These are phyloP conservation scores for Leucocoprinus leucothites DNA, from an alignment of 768 basidiomycete genomes.

Conservation along the genomic window DNA sequence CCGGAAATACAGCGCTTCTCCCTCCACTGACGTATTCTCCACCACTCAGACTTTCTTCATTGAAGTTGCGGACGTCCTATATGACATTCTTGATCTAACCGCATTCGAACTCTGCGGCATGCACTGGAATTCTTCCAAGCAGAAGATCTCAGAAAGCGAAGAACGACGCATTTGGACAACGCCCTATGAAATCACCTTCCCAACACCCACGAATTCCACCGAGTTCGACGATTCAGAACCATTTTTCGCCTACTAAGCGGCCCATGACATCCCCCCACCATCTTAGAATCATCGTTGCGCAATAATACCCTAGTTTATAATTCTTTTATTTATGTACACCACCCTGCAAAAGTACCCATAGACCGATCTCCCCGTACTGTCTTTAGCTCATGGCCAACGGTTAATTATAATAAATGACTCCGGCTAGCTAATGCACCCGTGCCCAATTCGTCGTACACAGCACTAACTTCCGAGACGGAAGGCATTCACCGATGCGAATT, in stretches of 20 bases:
- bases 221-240: conserved; percentile 10
- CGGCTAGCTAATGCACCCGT: neutral
- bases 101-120: conserved; percentile 75
- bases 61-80: conserved; percentile 43
- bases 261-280: neutral
- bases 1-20: conserved; percentile 8
- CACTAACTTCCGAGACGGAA: conserved; percentile 7
- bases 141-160: conserved; percentile 27
- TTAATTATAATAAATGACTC: conserved; percentile 9
- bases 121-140: conserved; percentile 64
- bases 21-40: conserved; percentile 11
- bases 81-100: conserved; percentile 56
- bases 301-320: conserved; percentile 4
- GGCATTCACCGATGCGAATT: neutral
- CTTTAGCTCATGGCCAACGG: conserved; percentile 1
- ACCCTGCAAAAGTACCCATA: conserved; percentile 8
- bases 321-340: conserved; percentile 3
- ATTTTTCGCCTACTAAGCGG: conserved; percentile 12
- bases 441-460: neutral
- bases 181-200: conserved; percentile 11
- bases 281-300: conserved; percentile 1
- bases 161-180: conserved; percentile 43
- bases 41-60: conserved; percentile 20
- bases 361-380: neutral
- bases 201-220: conserved; percentile 6